Evolutionary conservation across 169 alveolate species (phyloP), one percentile per base, ranked within the genome.

Genomic region (Cryptosporidium ubiquitum): DNA sequence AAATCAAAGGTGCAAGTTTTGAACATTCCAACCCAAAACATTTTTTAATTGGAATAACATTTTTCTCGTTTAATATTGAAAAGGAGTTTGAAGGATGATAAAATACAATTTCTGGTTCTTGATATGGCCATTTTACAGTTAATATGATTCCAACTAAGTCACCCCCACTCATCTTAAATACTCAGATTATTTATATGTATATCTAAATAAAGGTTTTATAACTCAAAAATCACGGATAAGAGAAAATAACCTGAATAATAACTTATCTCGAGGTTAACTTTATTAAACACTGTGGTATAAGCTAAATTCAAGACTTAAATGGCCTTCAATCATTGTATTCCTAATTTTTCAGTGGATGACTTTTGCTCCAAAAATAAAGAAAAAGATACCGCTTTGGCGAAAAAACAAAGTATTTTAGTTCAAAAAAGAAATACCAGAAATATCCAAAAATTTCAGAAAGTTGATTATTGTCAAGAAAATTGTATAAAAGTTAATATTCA

Each of bases 101-200:
- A 60, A 79, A 66, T 42, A 79, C 26, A 57, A 79, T 40, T 64
- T 79, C 89, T 7, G 89, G 89, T 60, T 60, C 89, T 61, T 79
- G 89, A n/a, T 58, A 79, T 14, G 89, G 75, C 89, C 89, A 79
- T 16, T 79, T 79, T 7, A 79, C 75, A 29, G 89, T 64, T 20
- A 79, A 31, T 26, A 79, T 79, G 3, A 79, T 79, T 58, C 89
- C 89, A 40, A 58, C 40, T 23, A 79, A 31, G 37, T 29, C 68
- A 40, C 14, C 14, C n/a, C 61, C 61, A 37, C 18, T 39, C 79
- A 79, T 79, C n/a, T 37, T 14, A 70, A 58, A 31, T 14, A 58
- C n/a, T 58, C n/a, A 3, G 3, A 20, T 20, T 12, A 31, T 57
- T 57, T n/a, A 44, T 12, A 9, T 14, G 12, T 55, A 55, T 55